Evolutionary conservation across 2,329 filamentous ascomycete species (phyloP).

Genomic region (Cordyceps fumosorosea): DNA sequence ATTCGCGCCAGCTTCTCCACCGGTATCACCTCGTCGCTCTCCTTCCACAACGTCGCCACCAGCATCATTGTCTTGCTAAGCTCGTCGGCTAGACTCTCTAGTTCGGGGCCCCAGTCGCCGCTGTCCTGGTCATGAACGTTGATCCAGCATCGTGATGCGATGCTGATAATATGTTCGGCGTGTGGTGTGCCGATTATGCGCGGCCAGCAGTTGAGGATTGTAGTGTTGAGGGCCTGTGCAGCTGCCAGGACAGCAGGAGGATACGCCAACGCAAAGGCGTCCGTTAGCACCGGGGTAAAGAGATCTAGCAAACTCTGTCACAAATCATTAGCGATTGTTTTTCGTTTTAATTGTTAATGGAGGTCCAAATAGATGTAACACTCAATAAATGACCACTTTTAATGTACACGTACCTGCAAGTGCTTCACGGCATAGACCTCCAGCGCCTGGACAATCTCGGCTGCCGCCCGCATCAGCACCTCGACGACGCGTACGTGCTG

Average conservation of each 20-base stretch:
- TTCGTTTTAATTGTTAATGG: background rate
- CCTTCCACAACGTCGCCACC: conserved; percentile 23
- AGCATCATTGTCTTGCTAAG: conserved; percentile 29
- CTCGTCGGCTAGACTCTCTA: conserved; percentile 23
- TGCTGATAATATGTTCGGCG: conserved; percentile 57
- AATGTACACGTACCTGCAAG: conserved; percentile 44
- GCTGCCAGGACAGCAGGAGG: conserved; percentile 48
- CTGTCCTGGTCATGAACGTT: conserved; percentile 37
- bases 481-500: conserved; percentile 52
- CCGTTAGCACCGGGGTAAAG: conserved; percentile 55
- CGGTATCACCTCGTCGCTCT: conserved; percentile 12
- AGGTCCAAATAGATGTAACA: background rate
- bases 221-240: conserved; percentile 44
- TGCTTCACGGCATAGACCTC: conserved; percentile 61
- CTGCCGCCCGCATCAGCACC: conserved; percentile 46
- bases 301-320: conserved; percentile 59
- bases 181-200: conserved; percentile 50
- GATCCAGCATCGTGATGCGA: conserved; percentile 56
- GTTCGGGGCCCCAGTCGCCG: background rate
- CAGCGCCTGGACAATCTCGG: conserved; percentile 46
- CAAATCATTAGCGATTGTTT: conserved; percentile 1
- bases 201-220: conserved; percentile 63
- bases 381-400: background rate
- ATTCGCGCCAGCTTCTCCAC: conserved; percentile 1
- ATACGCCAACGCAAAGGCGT: conserved; percentile 58